These are phyloP conservation scores for Adiantum capillusveneris DNA, from an alignment of 75 land plant species.

Conservation along the genomic window DNA sequence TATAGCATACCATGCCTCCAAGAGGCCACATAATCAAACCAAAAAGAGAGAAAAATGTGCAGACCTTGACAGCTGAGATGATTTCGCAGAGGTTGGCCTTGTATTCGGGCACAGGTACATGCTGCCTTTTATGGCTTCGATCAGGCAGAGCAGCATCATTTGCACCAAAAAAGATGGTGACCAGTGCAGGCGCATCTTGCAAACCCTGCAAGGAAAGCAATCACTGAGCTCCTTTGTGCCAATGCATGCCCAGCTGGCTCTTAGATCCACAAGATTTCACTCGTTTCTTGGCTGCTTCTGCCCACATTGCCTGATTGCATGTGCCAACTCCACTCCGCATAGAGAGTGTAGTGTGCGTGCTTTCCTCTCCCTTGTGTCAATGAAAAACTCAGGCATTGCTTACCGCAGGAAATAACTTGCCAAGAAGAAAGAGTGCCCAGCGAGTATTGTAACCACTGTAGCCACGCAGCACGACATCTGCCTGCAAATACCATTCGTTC, in stretches of 20 bases:
- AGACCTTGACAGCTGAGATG: slow-evolving; percentile 67
- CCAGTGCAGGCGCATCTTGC: slow-evolving; percentile 11
- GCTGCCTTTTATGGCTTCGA: slow-evolving; percentile 45
- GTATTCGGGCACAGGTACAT: slow-evolving; percentile 73
- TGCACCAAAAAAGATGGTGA: slow-evolving; percentile 80
- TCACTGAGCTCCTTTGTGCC: no score
- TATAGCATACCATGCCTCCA: no score
- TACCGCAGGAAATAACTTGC: slow-evolving; percentile 53
- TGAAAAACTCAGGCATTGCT: no score
- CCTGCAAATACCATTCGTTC: slow-evolving; percentile 26
- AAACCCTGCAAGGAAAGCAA: no score
- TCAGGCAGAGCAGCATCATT: slow-evolving; percentile 80
- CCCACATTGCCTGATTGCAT: no score
- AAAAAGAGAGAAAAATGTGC: not conserved
- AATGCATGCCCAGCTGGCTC: no score
- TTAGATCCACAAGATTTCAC: no score
- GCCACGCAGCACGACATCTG: slow-evolving; percentile 75
- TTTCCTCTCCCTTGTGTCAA: no score
- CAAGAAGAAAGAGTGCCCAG: slow-evolving; percentile 77
- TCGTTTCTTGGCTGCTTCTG: no score
- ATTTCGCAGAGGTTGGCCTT: slow-evolving; percentile 58
- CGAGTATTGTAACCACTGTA: slow-evolving; percentile 93
- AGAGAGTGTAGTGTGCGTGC: no score
- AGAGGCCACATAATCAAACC: no score
- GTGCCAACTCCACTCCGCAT: no score